Conservation (phyloP, 148 eudicot genomes). For the Cornus controversa region DNA sequence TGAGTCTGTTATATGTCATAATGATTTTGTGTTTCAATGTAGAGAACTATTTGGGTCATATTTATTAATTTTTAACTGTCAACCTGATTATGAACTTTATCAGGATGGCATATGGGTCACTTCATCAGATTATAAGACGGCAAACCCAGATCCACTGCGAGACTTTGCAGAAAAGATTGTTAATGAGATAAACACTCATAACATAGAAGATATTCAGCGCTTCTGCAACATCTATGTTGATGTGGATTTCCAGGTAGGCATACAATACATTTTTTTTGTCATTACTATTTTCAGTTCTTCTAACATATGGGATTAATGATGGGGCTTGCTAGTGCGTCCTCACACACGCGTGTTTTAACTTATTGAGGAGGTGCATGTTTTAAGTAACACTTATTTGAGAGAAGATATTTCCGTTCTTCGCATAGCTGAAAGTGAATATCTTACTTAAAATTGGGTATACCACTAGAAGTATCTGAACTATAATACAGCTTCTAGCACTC, state of each 20-base stretch:
- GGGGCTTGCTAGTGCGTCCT: too few relatives aligned
- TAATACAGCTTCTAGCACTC: too few relatives aligned
- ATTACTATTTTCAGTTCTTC: background rate
- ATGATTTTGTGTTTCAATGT: background rate
- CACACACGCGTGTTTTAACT: background rate
- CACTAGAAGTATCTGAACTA: too few relatives aligned
- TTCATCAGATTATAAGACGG: constrained; percentile 66
- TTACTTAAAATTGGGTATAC: too few relatives aligned
- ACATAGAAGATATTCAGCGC: constrained; percentile 81
- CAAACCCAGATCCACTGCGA: constrained; percentile 89
- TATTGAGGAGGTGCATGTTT: too few relatives aligned
- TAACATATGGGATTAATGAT: background rate
- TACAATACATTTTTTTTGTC: background rate
- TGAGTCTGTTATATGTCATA: background rate
- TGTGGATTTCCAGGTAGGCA: constrained; percentile 63
- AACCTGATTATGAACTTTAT: constrained; percentile 13
- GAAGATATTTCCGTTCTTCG: too few relatives aligned
- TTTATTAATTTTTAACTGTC: background rate
- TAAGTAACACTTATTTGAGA: too few relatives aligned
- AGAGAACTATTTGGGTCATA: constrained; percentile 2
- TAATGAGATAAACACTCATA: constrained; percentile 66
- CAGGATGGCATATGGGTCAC: constrained; percentile 87
- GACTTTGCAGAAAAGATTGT: constrained; percentile 73
- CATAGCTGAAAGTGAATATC: too few relatives aligned
- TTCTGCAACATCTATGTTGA: constrained; percentile 84